Conservation (phyloP, 2,329 filamentous ascomycete genomes). For the Sphaceloma murrayae region DNA sequence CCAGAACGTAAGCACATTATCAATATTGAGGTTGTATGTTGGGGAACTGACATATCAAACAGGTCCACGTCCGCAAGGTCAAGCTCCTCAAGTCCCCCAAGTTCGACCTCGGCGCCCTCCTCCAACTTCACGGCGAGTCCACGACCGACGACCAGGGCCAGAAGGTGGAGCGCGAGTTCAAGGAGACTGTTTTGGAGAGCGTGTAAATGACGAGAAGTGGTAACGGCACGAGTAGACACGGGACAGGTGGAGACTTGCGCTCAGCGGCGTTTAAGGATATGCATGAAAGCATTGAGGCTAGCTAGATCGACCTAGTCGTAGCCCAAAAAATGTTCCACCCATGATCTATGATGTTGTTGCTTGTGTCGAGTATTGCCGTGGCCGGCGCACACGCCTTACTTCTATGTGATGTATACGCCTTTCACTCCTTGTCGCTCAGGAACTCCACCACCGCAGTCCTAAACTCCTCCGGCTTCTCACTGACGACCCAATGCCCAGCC, state of each 20-base stretch:
- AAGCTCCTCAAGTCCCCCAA: constrained; percentile 98
- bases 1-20: constrained; percentile 70
- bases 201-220: constrained; percentile 53
- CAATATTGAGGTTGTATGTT: not conserved
- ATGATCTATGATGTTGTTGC: constrained; percentile 14
- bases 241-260: constrained; percentile 17
- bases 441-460: constrained; percentile 64
- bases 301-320: constrained; percentile 18
- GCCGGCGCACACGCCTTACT: too few species aligned
- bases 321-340: constrained; percentile 20
- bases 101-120: constrained; percentile 94
- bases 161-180: constrained; percentile 99
- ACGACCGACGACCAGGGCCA: constrained; percentile 91
- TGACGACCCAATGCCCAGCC: constrained; percentile 78
- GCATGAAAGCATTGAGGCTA: constrained; percentile 20
- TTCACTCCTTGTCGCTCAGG: constrained; percentile 42
- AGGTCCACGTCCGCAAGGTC: constrained; percentile 99
- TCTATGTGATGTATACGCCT: not conserved
- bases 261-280: constrained; percentile 20
- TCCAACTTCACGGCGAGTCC: constrained; percentile 96
- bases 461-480: constrained; percentile 76
- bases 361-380: not conserved
- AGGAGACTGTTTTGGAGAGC: constrained; percentile 88
- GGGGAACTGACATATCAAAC: constrained; percentile 31
- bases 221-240: constrained; percentile 18